Conservation (phyloP, 192 early-diverging fungal species). For the Kappamyces sp. region DNA sequence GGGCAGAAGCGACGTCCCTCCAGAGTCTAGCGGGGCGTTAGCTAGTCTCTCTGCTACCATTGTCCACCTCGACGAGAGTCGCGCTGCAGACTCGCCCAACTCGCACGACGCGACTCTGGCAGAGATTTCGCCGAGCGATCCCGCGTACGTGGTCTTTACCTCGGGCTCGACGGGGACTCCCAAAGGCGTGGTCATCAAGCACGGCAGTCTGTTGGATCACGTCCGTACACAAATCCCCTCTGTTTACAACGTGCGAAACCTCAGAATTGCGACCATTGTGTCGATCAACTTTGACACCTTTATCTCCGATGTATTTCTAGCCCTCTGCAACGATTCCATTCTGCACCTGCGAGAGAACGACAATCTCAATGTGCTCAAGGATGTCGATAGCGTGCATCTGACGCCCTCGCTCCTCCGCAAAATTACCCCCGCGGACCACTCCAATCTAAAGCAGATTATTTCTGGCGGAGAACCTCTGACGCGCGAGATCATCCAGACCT, state of each 20-base stretch:
- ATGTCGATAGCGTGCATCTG: constrained; percentile 1
- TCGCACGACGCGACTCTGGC: too few species aligned
- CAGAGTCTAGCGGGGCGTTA: too few species aligned
- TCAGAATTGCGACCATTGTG: constrained; percentile 17
- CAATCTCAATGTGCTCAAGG: constrained; percentile 9
- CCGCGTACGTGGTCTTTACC: constrained; percentile 38
- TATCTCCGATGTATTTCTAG: constrained; percentile 23
- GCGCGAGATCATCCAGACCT: not conserved
- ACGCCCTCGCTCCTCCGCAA: constrained; percentile 13
- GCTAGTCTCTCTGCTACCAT: too few species aligned
- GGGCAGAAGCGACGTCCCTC: too few species aligned
- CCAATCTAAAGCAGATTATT: constrained; percentile 21
- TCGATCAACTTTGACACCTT: constrained; percentile 22
- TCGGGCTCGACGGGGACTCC: constrained; percentile 40
- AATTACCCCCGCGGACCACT: constrained; percentile 14
- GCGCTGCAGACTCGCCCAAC: too few species aligned
- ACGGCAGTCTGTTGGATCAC: constrained; percentile 9
- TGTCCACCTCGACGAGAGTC: too few species aligned
- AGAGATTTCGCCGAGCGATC: constrained; percentile 6
- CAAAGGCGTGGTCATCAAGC: constrained; percentile 29
- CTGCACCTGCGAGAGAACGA: constrained; percentile 7
- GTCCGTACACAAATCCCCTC: not conserved
- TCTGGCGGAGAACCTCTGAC: constrained; percentile 19
- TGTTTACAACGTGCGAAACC: constrained; percentile 7
- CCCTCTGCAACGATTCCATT: constrained; percentile 15